Evolutionary conservation across 1,284 basidiomycete genomes (phyloP), one percentile per base, ranked within the genome.

Genomic region (Tilletia indica): DNA sequence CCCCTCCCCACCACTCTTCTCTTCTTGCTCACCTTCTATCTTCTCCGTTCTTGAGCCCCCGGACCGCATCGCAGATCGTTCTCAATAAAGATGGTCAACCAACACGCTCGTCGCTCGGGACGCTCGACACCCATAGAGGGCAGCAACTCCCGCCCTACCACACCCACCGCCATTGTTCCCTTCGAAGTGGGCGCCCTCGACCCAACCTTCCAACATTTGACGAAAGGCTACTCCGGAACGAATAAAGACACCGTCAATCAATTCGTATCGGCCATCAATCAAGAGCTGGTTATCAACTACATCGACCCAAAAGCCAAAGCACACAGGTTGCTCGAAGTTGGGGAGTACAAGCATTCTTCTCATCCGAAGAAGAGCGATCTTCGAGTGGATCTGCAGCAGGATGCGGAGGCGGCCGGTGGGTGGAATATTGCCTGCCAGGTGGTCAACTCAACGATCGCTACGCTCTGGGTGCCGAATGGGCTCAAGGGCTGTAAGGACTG

Each of bases 351-450:
- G 31, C n/a, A 54, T 54, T 19, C 51, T 54, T 0, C 51, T 14
- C 51, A 54, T 25, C 51, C 51, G 9, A 54, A 54, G 51, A 54
- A n/a, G 19, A 14, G 11, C 11, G 51, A 54, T 25, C 16, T 54
- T 54, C 51, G 51, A 14, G 51, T 54, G 8, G 51, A 54, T n/a
- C 51, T 54, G n/a, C 51, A 54, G 16, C 51, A 54, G 51, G 51
- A 54, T 25, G 51, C 51, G n/a, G 51, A 19, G n/a, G 51, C 51
- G 9, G 51, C 51, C 9, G 51, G 51, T 25, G 51, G 51, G n/a
- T 54, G 51, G 51, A 54, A 54, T 25, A 54, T 54, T n/a, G 51
- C 51, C 51, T 25, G n/a, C 51, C 51, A 54, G 19, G 51, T 54
- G 8, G 51, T 54, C 51, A 54, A 54, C 51, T 54, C 51, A 19